phyloP scores from a whole-genome alignment of 1,139 yeast genomes.

The Geotrichum klebahnii region DNA sequence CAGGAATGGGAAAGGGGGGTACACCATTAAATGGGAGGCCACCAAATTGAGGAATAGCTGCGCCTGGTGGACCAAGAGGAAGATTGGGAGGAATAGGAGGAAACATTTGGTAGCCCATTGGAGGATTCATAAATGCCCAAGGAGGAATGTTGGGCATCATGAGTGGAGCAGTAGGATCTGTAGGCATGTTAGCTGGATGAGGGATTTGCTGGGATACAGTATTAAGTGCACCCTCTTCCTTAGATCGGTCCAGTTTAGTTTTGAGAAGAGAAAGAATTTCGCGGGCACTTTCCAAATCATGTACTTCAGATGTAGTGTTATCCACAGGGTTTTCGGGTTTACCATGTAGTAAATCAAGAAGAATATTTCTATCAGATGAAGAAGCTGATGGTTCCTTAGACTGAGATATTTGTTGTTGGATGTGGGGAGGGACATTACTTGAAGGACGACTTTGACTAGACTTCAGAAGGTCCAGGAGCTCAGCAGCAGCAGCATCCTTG shows the following conservation, averaged over 20 bases:
- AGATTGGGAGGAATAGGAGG: constrained; percentile 8
- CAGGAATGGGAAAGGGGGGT: constrained; percentile 13
- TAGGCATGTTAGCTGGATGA: background rate
- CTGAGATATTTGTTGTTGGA: constrained; percentile 4
- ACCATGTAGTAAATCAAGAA: constrained; percentile 33
- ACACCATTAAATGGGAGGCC: constrained; percentile 3
- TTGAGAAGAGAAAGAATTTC: constrained; percentile 36
- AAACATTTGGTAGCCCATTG: constrained; percentile 10
- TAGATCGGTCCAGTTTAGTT: constrained; percentile 28
- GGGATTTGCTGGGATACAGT: background rate
- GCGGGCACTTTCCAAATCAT: constrained; percentile 33
- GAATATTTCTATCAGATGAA: constrained; percentile 30
- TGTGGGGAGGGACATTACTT: background rate
- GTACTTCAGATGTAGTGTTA: constrained; percentile 18
- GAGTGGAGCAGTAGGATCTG: too few relatives aligned
- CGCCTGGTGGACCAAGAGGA: constrained; percentile 6
- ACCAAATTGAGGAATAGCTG: background rate
- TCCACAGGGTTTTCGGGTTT: constrained; percentile 15
- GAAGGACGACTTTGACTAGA: constrained; percentile 14
- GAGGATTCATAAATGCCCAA: background rate
- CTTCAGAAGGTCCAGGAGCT: constrained; percentile 29
- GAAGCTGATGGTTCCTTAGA: background rate
- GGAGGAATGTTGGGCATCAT: constrained; percentile 7
- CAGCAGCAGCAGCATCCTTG: constrained; percentile 27
- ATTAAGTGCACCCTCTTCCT: constrained; percentile 15